phyloP scores from a whole-genome alignment of 768 basidiomycete species.

The Sporobolomyces pararoseus region DNA sequence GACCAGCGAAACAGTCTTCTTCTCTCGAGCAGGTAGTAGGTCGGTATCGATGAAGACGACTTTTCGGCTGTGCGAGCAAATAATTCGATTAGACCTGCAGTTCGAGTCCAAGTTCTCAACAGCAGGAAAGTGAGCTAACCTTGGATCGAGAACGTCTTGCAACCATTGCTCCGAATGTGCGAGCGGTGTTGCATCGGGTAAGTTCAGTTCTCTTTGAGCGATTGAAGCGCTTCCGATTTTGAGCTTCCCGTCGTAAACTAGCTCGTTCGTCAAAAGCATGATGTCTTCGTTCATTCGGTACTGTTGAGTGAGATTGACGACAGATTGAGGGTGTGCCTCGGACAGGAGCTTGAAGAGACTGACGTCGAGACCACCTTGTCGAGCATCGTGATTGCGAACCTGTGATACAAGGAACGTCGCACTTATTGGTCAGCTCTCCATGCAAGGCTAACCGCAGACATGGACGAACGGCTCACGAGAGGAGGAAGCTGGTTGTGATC shows the following conservation, averaged over 20 bases:
- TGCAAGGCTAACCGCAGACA: too few relatives aligned
- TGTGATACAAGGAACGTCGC: conserved; percentile 46
- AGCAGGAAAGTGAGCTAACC: neutral
- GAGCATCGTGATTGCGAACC: conserved; percentile 77
- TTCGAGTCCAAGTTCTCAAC: neutral
- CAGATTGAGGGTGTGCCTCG: conserved; percentile 67
- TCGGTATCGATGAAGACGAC: conserved; percentile 96
- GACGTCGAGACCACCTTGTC: conserved; percentile 78
- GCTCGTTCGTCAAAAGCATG: conserved; percentile 80
- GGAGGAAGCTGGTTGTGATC: conserved; percentile 98
- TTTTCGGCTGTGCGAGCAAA: conserved; percentile 59
- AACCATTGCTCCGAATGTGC: conserved; percentile 36
- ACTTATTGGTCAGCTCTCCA: neutral
- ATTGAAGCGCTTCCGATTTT: conserved; percentile 72
- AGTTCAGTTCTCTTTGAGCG: conserved; percentile 58
- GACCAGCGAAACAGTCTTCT: conserved; percentile 77
- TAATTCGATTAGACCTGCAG: neutral
- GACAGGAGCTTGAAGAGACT: conserved; percentile 86
- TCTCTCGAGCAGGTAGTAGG: conserved; percentile 68
- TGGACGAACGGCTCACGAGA: conserved; percentile 62
- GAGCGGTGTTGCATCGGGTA: conserved; percentile 57
- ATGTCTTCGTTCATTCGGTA: conserved; percentile 97
- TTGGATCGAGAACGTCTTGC: conserved; percentile 26
- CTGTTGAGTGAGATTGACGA: conserved; percentile 79
- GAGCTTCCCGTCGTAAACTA: conserved; percentile 75